Evolutionary conservation across 1,139 yeast genomes (phyloP).

Genomic region (Geotrichum fermentans): DNA sequence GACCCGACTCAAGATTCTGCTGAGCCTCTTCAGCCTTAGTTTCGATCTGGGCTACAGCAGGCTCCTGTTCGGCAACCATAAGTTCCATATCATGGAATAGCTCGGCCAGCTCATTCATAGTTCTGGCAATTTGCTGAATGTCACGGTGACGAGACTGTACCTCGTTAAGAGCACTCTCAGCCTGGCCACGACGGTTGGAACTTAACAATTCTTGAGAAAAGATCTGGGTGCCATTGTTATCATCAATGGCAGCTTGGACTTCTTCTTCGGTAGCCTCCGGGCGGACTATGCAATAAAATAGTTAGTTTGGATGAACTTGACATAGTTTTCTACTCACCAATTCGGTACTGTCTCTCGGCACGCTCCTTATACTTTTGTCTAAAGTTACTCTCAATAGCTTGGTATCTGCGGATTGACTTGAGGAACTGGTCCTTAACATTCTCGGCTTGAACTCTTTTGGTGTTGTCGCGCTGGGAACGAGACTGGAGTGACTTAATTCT

Average conservation of each 20-base stretch:
- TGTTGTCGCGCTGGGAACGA: conserved; percentile 61
- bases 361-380: conserved; percentile 79
- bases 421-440: conserved; percentile 81
- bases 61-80: conserved; percentile 93
- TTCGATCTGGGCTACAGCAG: conserved; percentile 76
- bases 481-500: conserved; percentile 76
- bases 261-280: conserved; percentile 90
- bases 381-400: conserved; percentile 81
- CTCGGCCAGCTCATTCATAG: conserved; percentile 93
- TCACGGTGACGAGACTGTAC: conserved; percentile 96
- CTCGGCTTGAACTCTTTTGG: conserved; percentile 88
- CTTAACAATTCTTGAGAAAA: conserved; percentile 90
- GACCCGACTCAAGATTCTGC: conserved; percentile 88
- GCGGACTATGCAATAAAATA: conserved; percentile 48
- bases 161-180: conserved; percentile 89
- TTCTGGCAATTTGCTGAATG: conserved; percentile 87
- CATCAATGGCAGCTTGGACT: conserved; percentile 60
- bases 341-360: conserved; percentile 88
- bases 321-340: conserved; percentile 31
- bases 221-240: conserved; percentile 81
- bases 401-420: conserved; percentile 78
- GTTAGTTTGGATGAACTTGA: conserved; percentile 1
- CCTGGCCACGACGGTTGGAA: conserved; percentile 94
- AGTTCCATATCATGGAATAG: conserved; percentile 95
- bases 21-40: conserved; percentile 80